phyloP scores from a whole-genome alignment of 345 rosid species.

The Psidium friedrichsthalianum region DNA sequence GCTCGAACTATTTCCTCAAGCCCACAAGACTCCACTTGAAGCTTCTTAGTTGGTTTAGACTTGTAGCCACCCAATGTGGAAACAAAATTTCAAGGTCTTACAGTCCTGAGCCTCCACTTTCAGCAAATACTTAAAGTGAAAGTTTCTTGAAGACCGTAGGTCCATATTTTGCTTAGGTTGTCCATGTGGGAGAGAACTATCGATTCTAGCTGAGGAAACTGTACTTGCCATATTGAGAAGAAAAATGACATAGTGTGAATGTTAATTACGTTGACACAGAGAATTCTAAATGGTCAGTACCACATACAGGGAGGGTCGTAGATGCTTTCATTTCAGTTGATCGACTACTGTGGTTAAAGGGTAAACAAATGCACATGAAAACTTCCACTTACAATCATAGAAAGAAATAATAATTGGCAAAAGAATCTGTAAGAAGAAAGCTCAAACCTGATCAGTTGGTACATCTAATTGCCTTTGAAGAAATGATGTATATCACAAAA shows the following conservation, averaged over 20 bases:
- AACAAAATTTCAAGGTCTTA: background rate
- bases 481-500: too few species aligned
- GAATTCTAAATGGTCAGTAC: background rate
- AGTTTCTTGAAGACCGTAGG: background rate
- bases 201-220: accelerated
- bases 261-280: background rate
- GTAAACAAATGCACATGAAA: background rate
- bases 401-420: background rate
- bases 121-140: background rate
- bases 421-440: accelerated
- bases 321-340: background rate
- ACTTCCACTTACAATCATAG: background rate
- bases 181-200: background rate
- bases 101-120: background rate
- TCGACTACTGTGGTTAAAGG: background rate
- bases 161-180: background rate
- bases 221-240: background rate
- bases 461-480: too few species aligned
- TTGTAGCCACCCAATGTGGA: background rate
- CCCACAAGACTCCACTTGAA: background rate
- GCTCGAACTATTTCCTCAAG: background rate
- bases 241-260: background rate
- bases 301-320: background rate
- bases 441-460: too few species aligned
- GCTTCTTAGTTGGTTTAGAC: background rate